Conservation (phyloP, 805 yeast genomes). For the Candida tammaniensis region DNA sequence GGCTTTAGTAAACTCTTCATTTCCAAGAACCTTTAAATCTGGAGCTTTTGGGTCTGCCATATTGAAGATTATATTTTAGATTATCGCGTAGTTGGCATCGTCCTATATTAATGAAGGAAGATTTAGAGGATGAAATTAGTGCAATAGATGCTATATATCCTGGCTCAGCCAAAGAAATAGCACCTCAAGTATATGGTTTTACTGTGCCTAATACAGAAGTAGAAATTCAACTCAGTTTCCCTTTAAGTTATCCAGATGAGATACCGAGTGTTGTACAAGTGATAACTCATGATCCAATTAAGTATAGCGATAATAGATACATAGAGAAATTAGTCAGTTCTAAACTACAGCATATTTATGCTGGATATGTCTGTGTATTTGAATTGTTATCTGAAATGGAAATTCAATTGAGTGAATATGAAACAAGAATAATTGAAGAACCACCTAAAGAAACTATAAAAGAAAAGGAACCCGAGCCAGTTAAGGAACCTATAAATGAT, state of each 20-base stretch:
- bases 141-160: conserved; percentile 91
- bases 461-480: background rate
- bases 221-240: conserved; percentile 67
- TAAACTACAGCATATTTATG: conserved; percentile 52
- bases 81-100: no score
- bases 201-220: conserved; percentile 63
- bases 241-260: conserved; percentile 62
- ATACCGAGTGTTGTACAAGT: conserved; percentile 67
- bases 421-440: conserved; percentile 23
- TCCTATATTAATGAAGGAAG: conserved; percentile 35
- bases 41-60: no score
- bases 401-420: conserved; percentile 37
- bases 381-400: conserved; percentile 72
- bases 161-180: conserved; percentile 43
- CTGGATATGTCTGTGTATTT: conserved; percentile 74
- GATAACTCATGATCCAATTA: conserved; percentile 24
- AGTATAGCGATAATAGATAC: conserved; percentile 42
- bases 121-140: conserved; percentile 66
- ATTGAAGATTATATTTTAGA: no score
- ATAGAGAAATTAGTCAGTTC: conserved; percentile 47
- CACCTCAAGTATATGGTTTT: conserved; percentile 43
- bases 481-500: background rate
- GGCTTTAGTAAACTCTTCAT: conserved; percentile 44
- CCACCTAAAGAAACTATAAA: conserved; percentile 4
- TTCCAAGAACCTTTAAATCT: conserved; percentile 46